A percentile compares a stretch with the other conserved stretches of the same genome.
Evolutionary conservation across 257 asterid species (phyloP).

Genomic region (Thymus mandschuricus): DNA sequence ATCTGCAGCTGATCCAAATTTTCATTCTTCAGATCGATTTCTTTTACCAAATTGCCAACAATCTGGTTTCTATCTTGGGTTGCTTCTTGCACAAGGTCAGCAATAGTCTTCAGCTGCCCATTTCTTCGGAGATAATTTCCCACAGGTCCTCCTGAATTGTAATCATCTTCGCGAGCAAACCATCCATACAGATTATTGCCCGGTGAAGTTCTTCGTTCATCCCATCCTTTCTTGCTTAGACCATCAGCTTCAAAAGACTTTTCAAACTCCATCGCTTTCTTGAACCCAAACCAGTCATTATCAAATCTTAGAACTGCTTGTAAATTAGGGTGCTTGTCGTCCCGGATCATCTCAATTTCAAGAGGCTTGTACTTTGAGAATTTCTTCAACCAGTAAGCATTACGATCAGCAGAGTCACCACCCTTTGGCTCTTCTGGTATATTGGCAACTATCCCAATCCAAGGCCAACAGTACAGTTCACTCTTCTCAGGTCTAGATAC

Average conservation of each 20-base stretch:
- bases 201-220: constrained; percentile 25
- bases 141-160: constrained; percentile 33
- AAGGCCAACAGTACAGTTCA: constrained; percentile 80
- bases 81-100: constrained; percentile 37
- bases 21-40: constrained; percentile 68
- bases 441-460: constrained; percentile 75
- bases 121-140: constrained; percentile 38
- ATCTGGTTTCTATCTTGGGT: constrained; percentile 45
- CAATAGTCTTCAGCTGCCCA: constrained; percentile 34
- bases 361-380: constrained; percentile 37
- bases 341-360: constrained; percentile 29
- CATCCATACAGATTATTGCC: constrained; percentile 34
- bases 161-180: constrained; percentile 42
- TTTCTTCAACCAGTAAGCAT: constrained; percentile 31
- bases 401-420: constrained; percentile 34
- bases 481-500: constrained; percentile 46
- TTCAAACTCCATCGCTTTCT: constrained; percentile 41
- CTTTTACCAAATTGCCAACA: constrained; percentile 66
- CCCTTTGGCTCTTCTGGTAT: constrained; percentile 41
- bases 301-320: constrained; percentile 36
- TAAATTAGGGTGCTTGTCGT: constrained; percentile 7
- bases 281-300: constrained; percentile 40
- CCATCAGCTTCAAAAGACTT: constrained; percentile 39
- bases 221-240: constrained; percentile 34
- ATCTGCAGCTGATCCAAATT: constrained; percentile 67